A percentile compares a stretch with the other conserved stretches of the same genome.
These are phyloP conservation scores for Eimeria maxima DNA, from an alignment of 169 alveolate genomes.

Conservation along the genomic window DNA sequence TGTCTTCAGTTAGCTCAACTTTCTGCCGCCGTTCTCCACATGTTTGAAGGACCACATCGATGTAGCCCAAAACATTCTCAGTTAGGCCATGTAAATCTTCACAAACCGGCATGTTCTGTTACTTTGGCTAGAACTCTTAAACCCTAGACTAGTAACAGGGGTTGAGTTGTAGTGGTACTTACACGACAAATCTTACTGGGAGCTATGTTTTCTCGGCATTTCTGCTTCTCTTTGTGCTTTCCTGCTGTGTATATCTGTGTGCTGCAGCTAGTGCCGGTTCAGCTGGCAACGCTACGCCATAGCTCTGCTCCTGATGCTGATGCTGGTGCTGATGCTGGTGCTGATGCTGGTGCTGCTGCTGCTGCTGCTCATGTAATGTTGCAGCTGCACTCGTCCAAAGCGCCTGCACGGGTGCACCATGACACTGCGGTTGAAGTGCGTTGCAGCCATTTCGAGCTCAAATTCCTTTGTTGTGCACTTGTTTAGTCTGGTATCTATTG, in stretches of 20 bases:
- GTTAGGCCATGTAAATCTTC: neutral
- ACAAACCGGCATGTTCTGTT: neutral
- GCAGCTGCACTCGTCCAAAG: neutral
- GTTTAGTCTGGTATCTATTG: neutral
- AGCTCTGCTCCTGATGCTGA: neutral
- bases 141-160: neutral
- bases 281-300: neutral
- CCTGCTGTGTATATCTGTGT: neutral
- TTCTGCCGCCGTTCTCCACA: neutral
- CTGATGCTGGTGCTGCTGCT: neutral
- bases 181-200: neutral
- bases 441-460: neutral
- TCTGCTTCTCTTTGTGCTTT: neutral
- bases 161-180: neutral
- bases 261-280: neutral
- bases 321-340: neutral
- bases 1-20: no score
- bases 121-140: neutral
- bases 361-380: slow-evolving; percentile 15
- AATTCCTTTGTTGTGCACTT: neutral
- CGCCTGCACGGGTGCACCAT: neutral
- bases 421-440: neutral
- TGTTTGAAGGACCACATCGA: neutral
- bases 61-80: neutral
- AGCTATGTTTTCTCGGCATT: neutral